Base-by-base conservation (phyloP, 2,329 filamentous ascomycete species). In the Cryphonectria nitschkei region DNA sequence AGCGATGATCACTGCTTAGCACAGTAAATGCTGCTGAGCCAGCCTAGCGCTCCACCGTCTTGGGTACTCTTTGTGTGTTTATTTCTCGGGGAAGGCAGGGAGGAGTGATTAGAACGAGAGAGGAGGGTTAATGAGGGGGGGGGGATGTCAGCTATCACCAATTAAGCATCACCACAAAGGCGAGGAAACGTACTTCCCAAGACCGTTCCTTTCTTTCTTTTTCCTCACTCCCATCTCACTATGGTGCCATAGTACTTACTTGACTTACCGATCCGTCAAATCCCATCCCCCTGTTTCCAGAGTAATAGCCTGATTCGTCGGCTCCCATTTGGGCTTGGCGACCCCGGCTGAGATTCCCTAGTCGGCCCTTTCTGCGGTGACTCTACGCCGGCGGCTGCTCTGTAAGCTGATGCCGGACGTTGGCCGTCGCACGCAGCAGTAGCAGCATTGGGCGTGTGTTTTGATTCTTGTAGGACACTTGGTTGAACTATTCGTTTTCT, bases 401-500 rank as follows among this genome's bases (percentile, higher is more conserved):
- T 58, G 65, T 67, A 67, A 67, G 65, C 65, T 67, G 65, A 67
- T 67, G 65, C 52, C 52, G 65, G 43, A 54, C 65, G 19, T 19
- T 61, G 58, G 34, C 58, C 58, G 58, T 61, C 56, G 16, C 56
- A 22, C 26, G 56, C 32, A 32, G 16, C n/a, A 32, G 39, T 39
- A 16, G 41, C n/a, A 50, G 39, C 62, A 50, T 6, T 1, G 13
- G 26, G 62, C 26, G 46, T 50, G 22, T 7, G 19, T n/a, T n/a
- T 50, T 1, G 46, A 50, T 50, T 50, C 22, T 22, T 6, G 19
- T 50, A 2, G 3, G 43, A 46, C 16, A 19, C 43, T 22, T 46
- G 43, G 19, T 46, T 46, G 46, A 22, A 22, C n/a, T 50, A 22
- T 11, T 19, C 46, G 46, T 19, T 50, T 50, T n/a, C 19, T 50